phyloP scores from a whole-genome alignment of 768 basidiomycete species.

The Cystoderma amianthinum region DNA sequence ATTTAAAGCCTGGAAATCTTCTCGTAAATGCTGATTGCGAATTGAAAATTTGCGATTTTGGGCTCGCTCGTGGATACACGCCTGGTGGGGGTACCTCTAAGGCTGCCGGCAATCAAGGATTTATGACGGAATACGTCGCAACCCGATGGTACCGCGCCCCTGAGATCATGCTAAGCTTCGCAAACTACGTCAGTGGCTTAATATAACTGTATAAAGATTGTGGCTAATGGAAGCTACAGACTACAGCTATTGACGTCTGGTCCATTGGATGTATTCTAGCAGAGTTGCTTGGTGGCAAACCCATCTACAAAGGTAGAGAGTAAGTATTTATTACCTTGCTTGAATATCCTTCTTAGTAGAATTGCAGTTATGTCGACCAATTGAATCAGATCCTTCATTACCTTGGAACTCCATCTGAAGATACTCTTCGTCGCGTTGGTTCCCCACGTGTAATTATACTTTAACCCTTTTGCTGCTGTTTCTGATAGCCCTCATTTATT shows the following conservation, averaged over 20 bases:
- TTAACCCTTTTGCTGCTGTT: not conserved
- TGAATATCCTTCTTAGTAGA: not conserved
- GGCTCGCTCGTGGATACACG: slow-evolving; percentile 89
- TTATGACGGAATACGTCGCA: slow-evolving; percentile 99
- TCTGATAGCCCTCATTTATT: too few species aligned
- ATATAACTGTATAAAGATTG: too few species aligned
- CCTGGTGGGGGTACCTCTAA: slow-evolving; percentile 72
- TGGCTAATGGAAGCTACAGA: too few species aligned
- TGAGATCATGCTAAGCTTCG: slow-evolving; percentile 98
- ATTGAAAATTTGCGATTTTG: slow-evolving; percentile 98
- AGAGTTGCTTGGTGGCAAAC: slow-evolving; percentile 88
- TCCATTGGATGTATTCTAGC: slow-evolving; percentile 94
- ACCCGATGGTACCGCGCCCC: slow-evolving; percentile 98
- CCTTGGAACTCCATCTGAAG: slow-evolving; percentile 96
- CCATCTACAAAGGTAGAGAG: slow-evolving; percentile 97
- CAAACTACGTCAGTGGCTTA: slow-evolving; percentile 71
- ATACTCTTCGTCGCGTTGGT: slow-evolving; percentile 92
- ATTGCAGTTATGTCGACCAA: slow-evolving; percentile 88
- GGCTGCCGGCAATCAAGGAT: slow-evolving; percentile 79
- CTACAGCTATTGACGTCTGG: slow-evolving; percentile 93
- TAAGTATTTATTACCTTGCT: slow-evolving; percentile 29
- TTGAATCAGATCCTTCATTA: slow-evolving; percentile 97
- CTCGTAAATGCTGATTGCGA: slow-evolving; percentile 98
- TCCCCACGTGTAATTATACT: slow-evolving; percentile 70
- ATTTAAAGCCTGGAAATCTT: slow-evolving; percentile 91